phyloP scores from a whole-genome alignment of 495 filamentous ascomycete species.

The Hypoxylon rickii region DNA sequence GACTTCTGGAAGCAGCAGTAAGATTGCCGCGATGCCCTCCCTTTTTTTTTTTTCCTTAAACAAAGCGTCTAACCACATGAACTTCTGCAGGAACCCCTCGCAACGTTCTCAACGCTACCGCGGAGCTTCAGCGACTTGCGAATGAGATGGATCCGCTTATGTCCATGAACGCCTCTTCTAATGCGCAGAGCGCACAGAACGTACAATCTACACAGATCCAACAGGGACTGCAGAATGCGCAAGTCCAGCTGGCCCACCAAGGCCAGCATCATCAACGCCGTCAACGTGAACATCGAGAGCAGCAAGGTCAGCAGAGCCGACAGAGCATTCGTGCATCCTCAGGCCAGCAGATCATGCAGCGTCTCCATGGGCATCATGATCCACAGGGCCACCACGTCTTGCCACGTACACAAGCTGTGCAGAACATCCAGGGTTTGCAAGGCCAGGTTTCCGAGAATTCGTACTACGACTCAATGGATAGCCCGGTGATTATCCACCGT shows the following conservation, averaged over 20 bases:
- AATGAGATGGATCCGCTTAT: background rate
- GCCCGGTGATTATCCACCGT: background rate
- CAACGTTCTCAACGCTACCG: conserved; percentile 12
- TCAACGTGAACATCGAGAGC: background rate
- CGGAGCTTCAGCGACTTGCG: conserved; percentile 2
- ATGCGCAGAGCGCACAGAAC: background rate
- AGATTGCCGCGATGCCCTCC: too few relatives aligned
- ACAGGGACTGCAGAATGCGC: too few relatives aligned
- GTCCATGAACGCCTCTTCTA: too few relatives aligned
- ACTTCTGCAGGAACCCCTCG: background rate
- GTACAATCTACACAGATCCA: too few relatives aligned
- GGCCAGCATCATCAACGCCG: too few relatives aligned
- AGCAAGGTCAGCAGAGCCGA: background rate
- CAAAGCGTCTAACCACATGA: background rate
- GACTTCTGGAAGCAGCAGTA: too few relatives aligned
- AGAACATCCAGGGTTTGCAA: too few relatives aligned
- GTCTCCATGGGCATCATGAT: too few relatives aligned
- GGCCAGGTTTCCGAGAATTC: background rate
- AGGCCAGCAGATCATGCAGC: too few relatives aligned
- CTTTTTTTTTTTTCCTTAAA: too few relatives aligned
- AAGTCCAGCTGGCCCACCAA: too few relatives aligned
- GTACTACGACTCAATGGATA: background rate
- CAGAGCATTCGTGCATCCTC: too few relatives aligned
- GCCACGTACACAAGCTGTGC: background rate
- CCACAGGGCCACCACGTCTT: background rate